Evolutionary conservation across 2,329 filamentous ascomycete genomes (phyloP), one percentile per base, ranked within the genome.

Genomic region (Xylaria sp.): DNA sequence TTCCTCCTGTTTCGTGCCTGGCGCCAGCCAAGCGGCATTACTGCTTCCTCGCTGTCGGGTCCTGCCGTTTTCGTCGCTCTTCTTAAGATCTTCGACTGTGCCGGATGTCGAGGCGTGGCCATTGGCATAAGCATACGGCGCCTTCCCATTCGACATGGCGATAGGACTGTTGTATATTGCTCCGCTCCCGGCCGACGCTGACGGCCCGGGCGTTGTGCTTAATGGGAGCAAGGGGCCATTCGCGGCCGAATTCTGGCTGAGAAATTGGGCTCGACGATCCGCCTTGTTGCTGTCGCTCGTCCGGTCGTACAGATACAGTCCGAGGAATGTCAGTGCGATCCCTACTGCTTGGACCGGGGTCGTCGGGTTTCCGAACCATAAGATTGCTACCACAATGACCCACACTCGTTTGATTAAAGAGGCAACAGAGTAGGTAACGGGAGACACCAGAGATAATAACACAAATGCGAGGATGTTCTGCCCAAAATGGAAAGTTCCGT

Each of bases 391-490:
- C 61, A 95, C 86, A 70, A 99, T 97, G 72, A 99, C 94, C 73
- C 97, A 97, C 11, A 99, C 95, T 49, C 95, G 90, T 80, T 99
- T 99, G 77, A 99, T 95, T 64, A 99, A 82, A 58, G 91, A 96
- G 35, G 95, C 95, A 37, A 99, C 94, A 0, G 92, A 97, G 79
- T 99, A 99, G 0, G 95, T 98, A 37, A 99, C 95, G 0, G 95
- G 95, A 0, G 93, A 96, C 11, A 98, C 90, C 81, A 97, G 90
- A 55, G 93, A 97, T 6, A 99, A 82, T 5, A 99, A 83, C 21
- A 97, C 83, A 73, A 99, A 99, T 0, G 95, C 95, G 56, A 99
- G 85, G 54, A 99, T 96, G 73, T 96, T 97, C 73, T 99, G 95
- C 15, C 87, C 91, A 76, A 98, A 99, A 77, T 99, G 95, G 74